phyloP scores from a whole-genome alignment of 192 early-diverging fungal species.

The Mortierella alpina region DNA sequence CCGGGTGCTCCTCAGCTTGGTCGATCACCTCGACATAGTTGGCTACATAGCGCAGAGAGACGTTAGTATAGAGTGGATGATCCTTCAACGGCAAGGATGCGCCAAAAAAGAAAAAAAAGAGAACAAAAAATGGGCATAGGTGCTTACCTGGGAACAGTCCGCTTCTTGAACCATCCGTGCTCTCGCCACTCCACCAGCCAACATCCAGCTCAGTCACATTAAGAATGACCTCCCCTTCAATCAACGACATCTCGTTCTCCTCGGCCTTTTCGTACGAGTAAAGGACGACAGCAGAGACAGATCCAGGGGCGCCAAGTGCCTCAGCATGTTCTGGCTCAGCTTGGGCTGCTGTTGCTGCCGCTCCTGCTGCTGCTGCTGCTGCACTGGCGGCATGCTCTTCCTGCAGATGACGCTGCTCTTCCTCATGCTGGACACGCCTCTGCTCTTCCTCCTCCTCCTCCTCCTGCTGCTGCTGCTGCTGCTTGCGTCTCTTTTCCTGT shows the following conservation, averaged over 20 bases:
- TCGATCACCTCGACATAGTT: constrained; percentile 70
- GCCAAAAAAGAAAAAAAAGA: background rate
- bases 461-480: constrained; percentile 15
- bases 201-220: constrained; percentile 84
- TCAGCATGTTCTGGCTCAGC: background rate
- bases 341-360: too few species aligned
- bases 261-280: constrained; percentile 80
- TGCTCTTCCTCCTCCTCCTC: constrained; percentile 32
- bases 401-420: constrained; percentile 42
- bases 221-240: constrained; percentile 83
- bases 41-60: constrained; percentile 9
- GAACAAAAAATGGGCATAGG: too few species aligned
- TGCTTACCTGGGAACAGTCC: constrained; percentile 84
- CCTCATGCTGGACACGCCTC: constrained; percentile 43
- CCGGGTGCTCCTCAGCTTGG: constrained; percentile 10
- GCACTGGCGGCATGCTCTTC: constrained; percentile 5
- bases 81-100: background rate
- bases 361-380: constrained; percentile 14
- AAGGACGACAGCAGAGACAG: constrained; percentile 68
- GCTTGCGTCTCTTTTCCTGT: constrained; percentile 41
- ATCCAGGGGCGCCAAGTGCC: background rate
- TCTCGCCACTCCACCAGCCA: constrained; percentile 92
- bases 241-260: constrained; percentile 84
- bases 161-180: constrained; percentile 70
- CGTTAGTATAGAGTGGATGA: background rate